Conservation (phyloP, 2,329 filamentous ascomycete species). For the Leptoxyphium fumago region DNA sequence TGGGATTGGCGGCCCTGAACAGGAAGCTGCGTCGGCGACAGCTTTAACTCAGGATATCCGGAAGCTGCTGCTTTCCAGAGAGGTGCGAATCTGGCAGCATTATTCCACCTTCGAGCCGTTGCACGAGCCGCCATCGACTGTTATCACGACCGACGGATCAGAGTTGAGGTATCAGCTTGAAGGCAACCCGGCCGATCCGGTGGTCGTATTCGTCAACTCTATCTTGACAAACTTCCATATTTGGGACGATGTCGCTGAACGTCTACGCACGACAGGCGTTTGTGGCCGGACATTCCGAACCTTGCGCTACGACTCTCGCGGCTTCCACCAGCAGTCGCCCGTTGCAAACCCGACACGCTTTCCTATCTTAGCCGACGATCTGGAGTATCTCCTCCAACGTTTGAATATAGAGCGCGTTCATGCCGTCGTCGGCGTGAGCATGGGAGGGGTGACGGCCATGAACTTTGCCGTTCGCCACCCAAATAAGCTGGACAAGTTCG, state of each 20-base stretch:
- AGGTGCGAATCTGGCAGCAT: conserved; percentile 48
- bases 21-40: conserved; percentile 48
- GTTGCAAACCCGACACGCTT: conserved; percentile 35
- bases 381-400: conserved; percentile 50
- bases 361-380: conserved; percentile 52
- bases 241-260: conserved; percentile 60
- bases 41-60: conserved; percentile 46
- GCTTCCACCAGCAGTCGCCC: conserved; percentile 36
- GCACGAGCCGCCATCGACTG: conserved; percentile 48
- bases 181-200: conserved; percentile 54
- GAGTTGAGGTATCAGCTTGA: conserved; percentile 60
- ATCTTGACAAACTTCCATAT: conserved; percentile 65
- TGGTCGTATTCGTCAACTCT: conserved; percentile 65
- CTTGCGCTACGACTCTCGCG: conserved; percentile 64
- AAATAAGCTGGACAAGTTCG: conserved; percentile 41
- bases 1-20: conserved; percentile 49
- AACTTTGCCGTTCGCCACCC: conserved; percentile 57
- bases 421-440: conserved; percentile 59
- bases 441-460: conserved; percentile 66
- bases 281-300: conserved; percentile 52
- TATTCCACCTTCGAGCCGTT: conserved; percentile 65
- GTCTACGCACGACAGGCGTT: conserved; percentile 39
- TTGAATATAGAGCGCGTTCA: conserved; percentile 54
- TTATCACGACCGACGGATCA: conserved; percentile 55
- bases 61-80: conserved; percentile 41